These are phyloP conservation scores for Trypanosoma caninum DNA, from an alignment of 208 protist genomes.

Conservation along the genomic window DNA sequence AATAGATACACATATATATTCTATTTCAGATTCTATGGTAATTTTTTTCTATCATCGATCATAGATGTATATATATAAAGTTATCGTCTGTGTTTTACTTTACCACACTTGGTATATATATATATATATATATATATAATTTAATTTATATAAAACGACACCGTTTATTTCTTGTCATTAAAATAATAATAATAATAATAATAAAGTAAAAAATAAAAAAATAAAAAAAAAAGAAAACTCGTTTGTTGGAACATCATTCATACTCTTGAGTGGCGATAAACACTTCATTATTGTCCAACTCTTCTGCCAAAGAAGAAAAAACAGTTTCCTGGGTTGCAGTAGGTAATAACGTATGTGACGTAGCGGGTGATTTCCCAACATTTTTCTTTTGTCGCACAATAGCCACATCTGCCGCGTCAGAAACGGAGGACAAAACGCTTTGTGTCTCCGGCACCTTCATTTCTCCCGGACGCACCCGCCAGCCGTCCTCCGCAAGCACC, in stretches of 20 bases:
- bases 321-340: slow-evolving; percentile 10
- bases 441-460: neutral
- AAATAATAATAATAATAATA: neutral
- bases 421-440: slow-evolving; percentile 35
- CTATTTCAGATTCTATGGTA: neutral
- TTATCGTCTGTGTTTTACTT: neutral
- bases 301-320: slow-evolving; percentile 33
- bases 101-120: no score
- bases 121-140: no score
- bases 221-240: slow-evolving; percentile 3
- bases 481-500: slow-evolving; percentile 59
- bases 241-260: slow-evolving; percentile 28
- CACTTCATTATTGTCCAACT: slow-evolving; percentile 51
- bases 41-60: neutral
- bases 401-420: slow-evolving; percentile 35
- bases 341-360: neutral
- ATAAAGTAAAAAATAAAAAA: slow-evolving; percentile 5
- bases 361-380: neutral
- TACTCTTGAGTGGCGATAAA: slow-evolving; percentile 84
- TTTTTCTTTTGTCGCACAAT: neutral
- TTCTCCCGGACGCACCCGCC: slow-evolving; percentile 45
- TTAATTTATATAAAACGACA: no score
- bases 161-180: no score
- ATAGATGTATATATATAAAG: neutral
- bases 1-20: no score